Evolutionary conservation across 768 basidiomycete genomes (phyloP).

Genomic region (Psilocybe cubensis): DNA sequence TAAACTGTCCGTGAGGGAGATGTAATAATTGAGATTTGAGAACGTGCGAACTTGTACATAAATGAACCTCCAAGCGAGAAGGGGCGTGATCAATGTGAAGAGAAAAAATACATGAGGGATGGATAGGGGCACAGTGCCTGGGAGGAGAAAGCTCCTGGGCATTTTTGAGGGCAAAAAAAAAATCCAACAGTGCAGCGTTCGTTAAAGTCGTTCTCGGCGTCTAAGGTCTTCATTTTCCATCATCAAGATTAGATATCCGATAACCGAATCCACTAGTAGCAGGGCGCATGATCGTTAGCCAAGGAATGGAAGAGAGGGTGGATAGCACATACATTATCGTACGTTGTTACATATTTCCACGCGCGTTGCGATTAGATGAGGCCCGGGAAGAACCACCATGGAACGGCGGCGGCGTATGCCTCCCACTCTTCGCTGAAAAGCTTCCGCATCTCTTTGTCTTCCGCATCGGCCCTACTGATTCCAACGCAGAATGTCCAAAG

Average conservation of each 20-base stretch:
- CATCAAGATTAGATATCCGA: background rate
- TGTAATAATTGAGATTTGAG: too few species aligned
- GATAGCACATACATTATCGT: too few species aligned
- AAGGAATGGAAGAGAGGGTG: too few species aligned
- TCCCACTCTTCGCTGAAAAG: conserved; percentile 53
- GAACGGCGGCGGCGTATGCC: conserved; percentile 44
- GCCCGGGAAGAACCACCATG: conserved; percentile 55
- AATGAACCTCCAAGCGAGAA: too few species aligned
- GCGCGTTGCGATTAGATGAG: conserved; percentile 27
- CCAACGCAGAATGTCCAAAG: conserved; percentile 51
- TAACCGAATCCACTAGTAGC: background rate
- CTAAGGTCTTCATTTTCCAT: background rate
- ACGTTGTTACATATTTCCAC: too few species aligned
- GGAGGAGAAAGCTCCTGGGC: background rate
- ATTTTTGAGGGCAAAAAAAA: too few species aligned
- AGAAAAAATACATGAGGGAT: too few species aligned
- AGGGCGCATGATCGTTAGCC: background rate
- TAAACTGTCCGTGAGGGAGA: too few species aligned
- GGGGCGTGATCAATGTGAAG: too few species aligned
- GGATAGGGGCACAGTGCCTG: too few species aligned
- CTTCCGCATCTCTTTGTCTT: conserved; percentile 52
- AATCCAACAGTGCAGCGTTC: background rate
- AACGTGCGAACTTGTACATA: too few species aligned
- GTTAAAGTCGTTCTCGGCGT: background rate
- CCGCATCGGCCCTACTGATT: conserved; percentile 51